These are phyloP conservation scores for Cornus controversa DNA, from an alignment of 148 eudicot species.

Conservation along the genomic window DNA sequence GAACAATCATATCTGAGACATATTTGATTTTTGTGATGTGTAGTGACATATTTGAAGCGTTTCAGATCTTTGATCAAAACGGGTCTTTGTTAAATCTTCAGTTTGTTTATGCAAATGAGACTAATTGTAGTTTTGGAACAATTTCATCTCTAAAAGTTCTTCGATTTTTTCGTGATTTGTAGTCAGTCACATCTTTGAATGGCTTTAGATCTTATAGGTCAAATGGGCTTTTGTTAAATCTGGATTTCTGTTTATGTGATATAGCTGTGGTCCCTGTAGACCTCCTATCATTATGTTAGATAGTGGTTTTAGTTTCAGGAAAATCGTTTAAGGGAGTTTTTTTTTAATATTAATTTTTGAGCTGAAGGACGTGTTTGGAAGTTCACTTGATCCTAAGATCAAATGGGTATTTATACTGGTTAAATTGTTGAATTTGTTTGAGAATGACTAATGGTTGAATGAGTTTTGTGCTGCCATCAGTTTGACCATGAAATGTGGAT, in stretches of 20 bases:
- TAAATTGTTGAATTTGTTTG: not conserved
- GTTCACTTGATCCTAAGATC: not conserved
- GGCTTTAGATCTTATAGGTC: constrained; percentile 14
- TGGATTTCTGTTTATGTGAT: not conserved
- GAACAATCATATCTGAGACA: too few relatives aligned
- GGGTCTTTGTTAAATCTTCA: not conserved
- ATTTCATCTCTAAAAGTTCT: not conserved
- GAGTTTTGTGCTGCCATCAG: not conserved
- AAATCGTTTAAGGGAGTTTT: not conserved
- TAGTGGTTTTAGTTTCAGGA: not conserved
- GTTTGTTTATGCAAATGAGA: not conserved
- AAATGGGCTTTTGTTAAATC: constrained; percentile 2
- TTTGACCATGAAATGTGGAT: not conserved
- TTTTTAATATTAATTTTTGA: not conserved
- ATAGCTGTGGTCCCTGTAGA: too few relatives aligned
- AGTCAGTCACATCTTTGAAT: not conserved
- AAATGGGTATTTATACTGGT: not conserved
- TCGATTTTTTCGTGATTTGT: not conserved
- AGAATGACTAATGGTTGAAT: not conserved
- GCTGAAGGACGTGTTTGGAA: not conserved
- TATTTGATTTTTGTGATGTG: too few relatives aligned
- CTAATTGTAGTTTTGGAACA: not conserved
- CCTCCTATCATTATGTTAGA: not conserved
- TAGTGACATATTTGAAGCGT: not conserved
- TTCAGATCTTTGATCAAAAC: constrained; percentile 15